Evolutionary conservation across 1,284 basidiomycete genomes (phyloP).

Genomic region (Apiotrichum montevideense): DNA sequence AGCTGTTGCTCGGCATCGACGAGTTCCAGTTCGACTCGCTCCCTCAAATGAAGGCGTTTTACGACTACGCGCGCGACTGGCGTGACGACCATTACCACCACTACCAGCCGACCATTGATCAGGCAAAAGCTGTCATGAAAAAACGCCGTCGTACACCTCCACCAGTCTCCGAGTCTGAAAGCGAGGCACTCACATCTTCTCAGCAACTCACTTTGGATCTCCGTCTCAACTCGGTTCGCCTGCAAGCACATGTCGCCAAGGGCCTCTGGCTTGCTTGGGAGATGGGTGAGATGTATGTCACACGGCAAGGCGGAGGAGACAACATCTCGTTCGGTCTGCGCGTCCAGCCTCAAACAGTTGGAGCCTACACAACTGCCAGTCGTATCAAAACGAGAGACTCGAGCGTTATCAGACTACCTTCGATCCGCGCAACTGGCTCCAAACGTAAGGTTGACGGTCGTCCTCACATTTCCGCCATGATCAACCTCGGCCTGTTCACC

Average conservation of each 20-base stretch:
- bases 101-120: conserved; percentile 22
- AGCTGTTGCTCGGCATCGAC: conserved; percentile 20
- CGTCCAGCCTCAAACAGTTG: conserved; percentile 32
- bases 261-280: conserved; percentile 41
- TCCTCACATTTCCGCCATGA: conserved; percentile 20
- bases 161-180: background rate
- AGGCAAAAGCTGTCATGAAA: conserved; percentile 6
- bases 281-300: conserved; percentile 30
- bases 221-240: conserved; percentile 15
- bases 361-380: conserved; percentile 31
- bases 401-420: conserved; percentile 25
- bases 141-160: background rate
- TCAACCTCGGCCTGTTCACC: conserved; percentile 40
- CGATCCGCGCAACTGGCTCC: conserved; percentile 18
- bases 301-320: conserved; percentile 14
- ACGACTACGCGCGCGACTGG: conserved; percentile 36
- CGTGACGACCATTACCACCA: conserved; percentile 28
- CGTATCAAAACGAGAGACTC: conserved; percentile 25
- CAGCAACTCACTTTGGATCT: conserved; percentile 23
- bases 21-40: conserved; percentile 31
- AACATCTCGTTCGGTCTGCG: conserved; percentile 28
- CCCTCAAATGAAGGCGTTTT: conserved; percentile 33
- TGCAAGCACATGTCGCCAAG: conserved; percentile 34
- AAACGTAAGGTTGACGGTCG: conserved; percentile 4
- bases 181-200: background rate